phyloP scores from a whole-genome alignment of 441 rosid species.

The Omphalea diandra region DNA sequence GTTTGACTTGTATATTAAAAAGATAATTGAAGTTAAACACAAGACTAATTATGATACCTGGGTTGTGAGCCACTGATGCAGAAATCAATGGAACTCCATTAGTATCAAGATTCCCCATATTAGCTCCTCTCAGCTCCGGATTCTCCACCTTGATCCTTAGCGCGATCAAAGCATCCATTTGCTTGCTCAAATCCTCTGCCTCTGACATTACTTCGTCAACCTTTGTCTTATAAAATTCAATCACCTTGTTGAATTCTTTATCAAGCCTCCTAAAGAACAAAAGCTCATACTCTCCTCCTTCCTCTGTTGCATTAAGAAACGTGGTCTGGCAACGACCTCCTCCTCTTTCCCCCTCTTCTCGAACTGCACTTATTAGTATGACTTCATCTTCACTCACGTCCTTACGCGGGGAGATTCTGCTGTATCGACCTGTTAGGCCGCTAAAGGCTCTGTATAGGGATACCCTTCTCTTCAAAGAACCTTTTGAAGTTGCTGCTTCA shows the following conservation, averaged over 20 bases:
- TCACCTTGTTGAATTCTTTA: constrained; percentile 64
- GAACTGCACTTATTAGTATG: constrained; percentile 39
- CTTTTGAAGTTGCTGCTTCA: no score
- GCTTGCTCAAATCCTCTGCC: constrained; percentile 67
- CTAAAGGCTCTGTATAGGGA: constrained; percentile 79
- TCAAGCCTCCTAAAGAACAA: constrained; percentile 64
- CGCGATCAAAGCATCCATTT: constrained; percentile 75
- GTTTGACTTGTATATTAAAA: no score
- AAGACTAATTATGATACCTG: no score
- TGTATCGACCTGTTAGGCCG: constrained; percentile 48
- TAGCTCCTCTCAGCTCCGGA: constrained; percentile 30
- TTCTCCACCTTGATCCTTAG: constrained; percentile 63
- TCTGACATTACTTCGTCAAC: constrained; percentile 51
- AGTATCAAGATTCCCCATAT: constrained; percentile 20
- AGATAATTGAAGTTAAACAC: no score
- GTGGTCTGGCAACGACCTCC: constrained; percentile 38
- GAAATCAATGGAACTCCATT: constrained; percentile 24
- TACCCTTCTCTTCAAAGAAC: constrained; percentile 37
- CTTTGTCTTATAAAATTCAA: constrained; percentile 49
- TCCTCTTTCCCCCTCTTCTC: constrained; percentile 32
- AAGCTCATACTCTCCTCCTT: constrained; percentile 61
- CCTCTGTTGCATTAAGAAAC: constrained; percentile 49
- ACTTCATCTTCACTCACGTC: constrained; percentile 43
- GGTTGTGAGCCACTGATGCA: constrained; percentile 24
- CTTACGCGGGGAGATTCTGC: constrained; percentile 32